Conservation (phyloP, 441 rosid species). For the Jatropha podagrica region DNA sequence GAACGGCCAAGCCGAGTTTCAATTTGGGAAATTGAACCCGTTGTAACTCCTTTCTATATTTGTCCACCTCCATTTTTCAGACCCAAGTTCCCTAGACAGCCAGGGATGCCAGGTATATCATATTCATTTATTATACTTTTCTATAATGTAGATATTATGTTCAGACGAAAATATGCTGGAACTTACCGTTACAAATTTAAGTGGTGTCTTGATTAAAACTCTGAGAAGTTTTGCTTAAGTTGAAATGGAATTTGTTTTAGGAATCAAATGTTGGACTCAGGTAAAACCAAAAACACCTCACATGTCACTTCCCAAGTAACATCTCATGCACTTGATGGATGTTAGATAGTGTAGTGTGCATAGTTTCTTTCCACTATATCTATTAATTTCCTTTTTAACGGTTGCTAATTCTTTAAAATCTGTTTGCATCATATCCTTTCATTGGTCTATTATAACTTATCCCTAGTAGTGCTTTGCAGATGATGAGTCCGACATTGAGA, state of each 20-base stretch:
- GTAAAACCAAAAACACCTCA: background rate
- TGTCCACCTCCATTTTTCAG: conserved; percentile 97
- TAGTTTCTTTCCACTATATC: background rate
- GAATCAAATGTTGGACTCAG: background rate
- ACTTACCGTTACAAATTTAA: background rate
- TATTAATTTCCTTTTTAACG: background rate
- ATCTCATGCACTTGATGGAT: background rate
- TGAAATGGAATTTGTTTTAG: background rate
- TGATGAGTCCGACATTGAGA: conserved; percentile 81
- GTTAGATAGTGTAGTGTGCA: background rate
- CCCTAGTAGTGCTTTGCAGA: conserved; percentile 45
- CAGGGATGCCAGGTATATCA: conserved; percentile 74
- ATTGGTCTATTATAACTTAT: conserved; percentile 11
- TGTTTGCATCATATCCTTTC: conserved; percentile 6
- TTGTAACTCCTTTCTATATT: conserved; percentile 86
- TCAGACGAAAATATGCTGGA: background rate
- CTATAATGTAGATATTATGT: background rate
- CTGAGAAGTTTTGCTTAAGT: background rate
- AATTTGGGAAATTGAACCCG: conserved; percentile 90
- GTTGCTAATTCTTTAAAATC: background rate
- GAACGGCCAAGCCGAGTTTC: conserved; percentile 87
- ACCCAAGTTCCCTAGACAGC: conserved; percentile 83
- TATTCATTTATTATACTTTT: background rate
- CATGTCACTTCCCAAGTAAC: background rate
- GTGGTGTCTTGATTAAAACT: background rate